Percentiles rank a stretch among this genome's conserved stretches.
Conservation (phyloP, 371 early-diverging fungal species). For the Mortierella sp. region DNA sequence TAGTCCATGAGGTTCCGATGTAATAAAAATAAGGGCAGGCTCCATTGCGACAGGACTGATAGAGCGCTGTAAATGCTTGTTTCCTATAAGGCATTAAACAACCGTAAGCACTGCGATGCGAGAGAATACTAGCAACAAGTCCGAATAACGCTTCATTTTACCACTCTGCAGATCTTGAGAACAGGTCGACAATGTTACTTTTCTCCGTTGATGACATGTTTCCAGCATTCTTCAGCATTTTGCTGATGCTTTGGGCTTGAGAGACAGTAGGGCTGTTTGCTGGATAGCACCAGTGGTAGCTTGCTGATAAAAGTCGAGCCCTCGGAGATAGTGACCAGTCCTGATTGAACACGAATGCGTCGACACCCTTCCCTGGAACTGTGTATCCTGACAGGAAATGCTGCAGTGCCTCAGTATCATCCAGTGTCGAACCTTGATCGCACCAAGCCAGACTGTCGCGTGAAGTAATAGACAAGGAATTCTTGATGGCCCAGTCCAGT, state of each 20-base stretch:
- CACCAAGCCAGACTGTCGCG: constrained; percentile 36
- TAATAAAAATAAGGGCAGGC: constrained; percentile 50
- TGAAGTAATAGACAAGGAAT: constrained; percentile 24
- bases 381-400: constrained; percentile 11
- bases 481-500: constrained; percentile 47
- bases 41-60: constrained; percentile 37
- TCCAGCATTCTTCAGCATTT: constrained; percentile 30
- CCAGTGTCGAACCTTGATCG: constrained; percentile 21
- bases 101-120: neutral
- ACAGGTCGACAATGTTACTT: constrained; percentile 31
- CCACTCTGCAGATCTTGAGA: constrained; percentile 43
- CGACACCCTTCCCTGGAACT: neutral
- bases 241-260: constrained; percentile 43
- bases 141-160: neutral
- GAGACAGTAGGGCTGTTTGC: constrained; percentile 23
- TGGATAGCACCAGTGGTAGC: constrained; percentile 46
- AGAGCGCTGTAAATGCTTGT: constrained; percentile 38
- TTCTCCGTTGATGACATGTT: constrained; percentile 32
- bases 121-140: too few species aligned
- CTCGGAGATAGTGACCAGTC: constrained; percentile 4
- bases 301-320: constrained; percentile 12
- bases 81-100: constrained; percentile 18
- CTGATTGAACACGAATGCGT: neutral
- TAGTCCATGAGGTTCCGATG: constrained; percentile 33
- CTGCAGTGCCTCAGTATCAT: constrained; percentile 30